Evolutionary conservation across 371 early-diverging fungal genomes (phyloP).

Genomic region (Neoconidiobolus thromboides): DNA sequence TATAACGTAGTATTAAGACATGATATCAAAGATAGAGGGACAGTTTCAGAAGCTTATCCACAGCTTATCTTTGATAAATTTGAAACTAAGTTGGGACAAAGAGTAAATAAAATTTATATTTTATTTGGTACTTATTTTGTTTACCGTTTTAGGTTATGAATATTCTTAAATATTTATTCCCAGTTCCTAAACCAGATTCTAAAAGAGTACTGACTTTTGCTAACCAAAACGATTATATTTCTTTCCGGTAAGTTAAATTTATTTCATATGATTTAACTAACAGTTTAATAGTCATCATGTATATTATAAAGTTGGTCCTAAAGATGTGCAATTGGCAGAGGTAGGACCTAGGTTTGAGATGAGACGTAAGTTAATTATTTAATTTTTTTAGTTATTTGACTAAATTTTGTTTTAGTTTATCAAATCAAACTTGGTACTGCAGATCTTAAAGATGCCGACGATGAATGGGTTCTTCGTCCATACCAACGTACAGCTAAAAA

Average conservation of each 20-base stretch:
- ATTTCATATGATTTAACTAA: neutral
- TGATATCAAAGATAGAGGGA: conserved; percentile 89
- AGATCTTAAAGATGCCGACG: conserved; percentile 88
- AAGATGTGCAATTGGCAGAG: conserved; percentile 82
- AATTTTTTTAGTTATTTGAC: neutral
- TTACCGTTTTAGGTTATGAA: conserved; percentile 36
- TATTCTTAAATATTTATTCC: conserved; percentile 88
- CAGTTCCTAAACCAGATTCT: conserved; percentile 89
- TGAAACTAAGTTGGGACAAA: conserved; percentile 62
- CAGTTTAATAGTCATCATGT: conserved; percentile 69
- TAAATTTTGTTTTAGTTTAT: conserved; percentile 32
- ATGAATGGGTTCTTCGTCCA: conserved; percentile 93
- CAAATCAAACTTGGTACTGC: conserved; percentile 90
- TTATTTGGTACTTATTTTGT: neutral
- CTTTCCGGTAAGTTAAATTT: conserved; percentile 42
- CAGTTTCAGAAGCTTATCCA: conserved; percentile 87
- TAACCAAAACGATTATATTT: conserved; percentile 91
- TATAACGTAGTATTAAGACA: conserved; percentile 95
- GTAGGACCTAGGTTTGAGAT: conserved; percentile 98
- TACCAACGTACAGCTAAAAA: conserved; percentile 91
- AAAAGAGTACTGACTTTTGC: conserved; percentile 93
- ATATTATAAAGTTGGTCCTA: conserved; percentile 61
- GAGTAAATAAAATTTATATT: conserved; percentile 26
- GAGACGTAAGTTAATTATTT: conserved; percentile 38
- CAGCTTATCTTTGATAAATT: conserved; percentile 93